Evolutionary conservation across 108 stramenopile genomes (phyloP).

Genomic region (Nitzschia inconspicua): DNA sequence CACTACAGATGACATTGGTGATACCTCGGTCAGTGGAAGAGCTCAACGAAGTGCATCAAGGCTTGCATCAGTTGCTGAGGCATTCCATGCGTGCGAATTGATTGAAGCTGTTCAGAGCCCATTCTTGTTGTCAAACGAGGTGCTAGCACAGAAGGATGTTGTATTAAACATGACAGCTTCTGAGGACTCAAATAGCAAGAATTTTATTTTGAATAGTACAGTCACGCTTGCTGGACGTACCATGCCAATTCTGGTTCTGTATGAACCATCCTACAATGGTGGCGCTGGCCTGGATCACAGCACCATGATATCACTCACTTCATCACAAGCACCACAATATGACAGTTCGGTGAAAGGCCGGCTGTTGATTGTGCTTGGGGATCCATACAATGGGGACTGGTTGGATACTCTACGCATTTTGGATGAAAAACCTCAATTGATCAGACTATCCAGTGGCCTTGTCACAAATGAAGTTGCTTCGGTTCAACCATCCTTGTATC

Average conservation of each 20-base stretch:
- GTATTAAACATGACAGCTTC: slow-evolving; percentile 42
- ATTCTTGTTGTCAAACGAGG: slow-evolving; percentile 11
- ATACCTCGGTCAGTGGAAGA: slow-evolving; percentile 60
- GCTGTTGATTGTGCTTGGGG: slow-evolving; percentile 51
- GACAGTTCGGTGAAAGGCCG: slow-evolving; percentile 31
- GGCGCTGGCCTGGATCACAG: slow-evolving; percentile 74
- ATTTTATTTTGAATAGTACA: not conserved
- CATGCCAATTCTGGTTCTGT: slow-evolving; percentile 58
- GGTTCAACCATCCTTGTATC: slow-evolving; percentile 59
- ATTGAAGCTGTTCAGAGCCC: slow-evolving; percentile 46
- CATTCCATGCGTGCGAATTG: slow-evolving; percentile 70
- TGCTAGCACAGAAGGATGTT: slow-evolving; percentile 43
- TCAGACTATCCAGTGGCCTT: slow-evolving; percentile 34
- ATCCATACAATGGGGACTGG: slow-evolving; percentile 15
- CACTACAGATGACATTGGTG: slow-evolving; percentile 23
- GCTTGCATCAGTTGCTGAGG: slow-evolving; percentile 64
- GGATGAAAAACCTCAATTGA: slow-evolving; percentile 12
- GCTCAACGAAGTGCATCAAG: slow-evolving; percentile 70
- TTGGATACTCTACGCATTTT: slow-evolving; percentile 12
- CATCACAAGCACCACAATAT: not conserved
- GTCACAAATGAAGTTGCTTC: slow-evolving; percentile 54
- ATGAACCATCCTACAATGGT: slow-evolving; percentile 63
- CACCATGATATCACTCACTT: slow-evolving; percentile 35
- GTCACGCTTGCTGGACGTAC: slow-evolving; percentile 10
- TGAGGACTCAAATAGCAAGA: slow-evolving; percentile 1